Percentiles rank a stretch among this genome's conserved stretches.
Evolutionary conservation across 345 rosid genomes (phyloP).

Genomic region (Acer saccharum): DNA sequence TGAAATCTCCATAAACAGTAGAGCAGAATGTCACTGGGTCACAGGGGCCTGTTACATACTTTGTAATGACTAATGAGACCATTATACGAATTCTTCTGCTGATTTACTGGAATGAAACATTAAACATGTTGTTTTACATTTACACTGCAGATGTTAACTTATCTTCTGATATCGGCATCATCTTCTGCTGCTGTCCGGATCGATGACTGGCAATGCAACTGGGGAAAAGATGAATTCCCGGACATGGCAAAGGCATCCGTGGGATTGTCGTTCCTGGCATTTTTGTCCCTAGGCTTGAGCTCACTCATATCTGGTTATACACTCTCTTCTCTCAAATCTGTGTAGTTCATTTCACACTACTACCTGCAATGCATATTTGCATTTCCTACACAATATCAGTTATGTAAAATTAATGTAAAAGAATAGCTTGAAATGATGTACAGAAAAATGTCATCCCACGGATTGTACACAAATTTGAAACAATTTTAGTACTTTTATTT

Average conservation of each 20-base stretch:
- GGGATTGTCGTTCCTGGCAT: conserved; percentile 61
- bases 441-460: neutral
- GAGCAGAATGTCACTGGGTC: neutral
- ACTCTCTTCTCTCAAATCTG: conserved; percentile 49
- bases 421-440: neutral
- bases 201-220: conserved; percentile 80
- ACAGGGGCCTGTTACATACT: neutral
- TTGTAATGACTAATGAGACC: neutral
- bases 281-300: conserved; percentile 66
- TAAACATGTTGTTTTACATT: neutral
- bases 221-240: conserved; percentile 87
- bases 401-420: neutral
- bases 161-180: conserved; percentile 85
- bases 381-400: neutral
- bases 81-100: neutral
- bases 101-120: conserved; percentile 8
- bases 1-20: neutral
- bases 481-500: too few species aligned
- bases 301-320: conserved; percentile 72
- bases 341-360: conserved; percentile 19
- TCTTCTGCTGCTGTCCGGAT: conserved; percentile 81
- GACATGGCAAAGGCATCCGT: conserved; percentile 77
- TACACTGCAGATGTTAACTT: conserved; percentile 59
- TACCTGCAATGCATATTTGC: neutral
- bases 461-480: too few species aligned